These are phyloP conservation scores for Castanospermum australe DNA, from an alignment of 306 rosid genomes.

Conservation along the genomic window DNA sequence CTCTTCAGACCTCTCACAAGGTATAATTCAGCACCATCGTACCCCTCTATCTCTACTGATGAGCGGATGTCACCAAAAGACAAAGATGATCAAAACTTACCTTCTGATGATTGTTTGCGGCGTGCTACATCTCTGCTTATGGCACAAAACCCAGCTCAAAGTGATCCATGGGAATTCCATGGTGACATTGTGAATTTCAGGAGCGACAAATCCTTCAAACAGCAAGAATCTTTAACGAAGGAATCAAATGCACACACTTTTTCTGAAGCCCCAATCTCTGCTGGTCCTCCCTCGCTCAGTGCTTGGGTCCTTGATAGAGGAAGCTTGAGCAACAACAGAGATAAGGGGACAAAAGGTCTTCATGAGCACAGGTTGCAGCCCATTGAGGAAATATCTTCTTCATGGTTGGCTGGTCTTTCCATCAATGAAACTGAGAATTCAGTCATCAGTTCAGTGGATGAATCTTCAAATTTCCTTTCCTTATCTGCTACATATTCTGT, in stretches of 20 bases:
- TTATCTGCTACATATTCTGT: conserved; percentile 54
- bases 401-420: conserved; percentile 47
- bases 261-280: conserved; percentile 47
- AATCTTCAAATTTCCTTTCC: conserved; percentile 32
- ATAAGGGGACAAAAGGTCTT: conserved; percentile 38
- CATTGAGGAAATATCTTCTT: conserved; percentile 62
- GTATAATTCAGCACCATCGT: conserved; percentile 75
- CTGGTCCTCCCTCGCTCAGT: conserved; percentile 93
- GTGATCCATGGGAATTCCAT: conserved; percentile 49
- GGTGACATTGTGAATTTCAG: conserved; percentile 42
- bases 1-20: conserved; percentile 88
- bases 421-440: conserved; percentile 41
- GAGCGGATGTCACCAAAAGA: conserved; percentile 45
- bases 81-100: conserved; percentile 35
- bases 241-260: conserved; percentile 40
- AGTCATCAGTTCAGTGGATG: conserved; percentile 1
- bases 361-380: conserved; percentile 51
- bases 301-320: conserved; percentile 82
- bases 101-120: conserved; percentile 77
- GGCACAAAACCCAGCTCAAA: conserved; percentile 63
- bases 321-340: conserved; percentile 44
- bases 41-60: conserved; percentile 31
- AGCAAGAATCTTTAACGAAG: conserved; percentile 43
- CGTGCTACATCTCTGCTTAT: conserved; percentile 87
- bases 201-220: conserved; percentile 40